Percentiles rank a stretch among this genome's conserved stretches.
Evolutionary conservation across 2,329 filamentous ascomycete genomes (phyloP).

Genomic region (Didymella pinodella): DNA sequence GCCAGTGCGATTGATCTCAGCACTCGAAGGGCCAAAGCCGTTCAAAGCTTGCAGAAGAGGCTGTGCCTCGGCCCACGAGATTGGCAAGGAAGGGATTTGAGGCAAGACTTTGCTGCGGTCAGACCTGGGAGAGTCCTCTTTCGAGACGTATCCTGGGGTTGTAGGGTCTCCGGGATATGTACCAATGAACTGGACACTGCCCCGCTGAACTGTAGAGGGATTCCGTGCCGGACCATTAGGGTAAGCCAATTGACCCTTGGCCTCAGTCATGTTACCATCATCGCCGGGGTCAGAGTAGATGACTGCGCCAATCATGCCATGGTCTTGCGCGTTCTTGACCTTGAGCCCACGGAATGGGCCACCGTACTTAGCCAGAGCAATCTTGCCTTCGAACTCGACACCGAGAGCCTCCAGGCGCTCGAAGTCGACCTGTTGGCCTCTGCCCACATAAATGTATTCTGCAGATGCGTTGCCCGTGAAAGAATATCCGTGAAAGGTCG

Average conservation of each 20-base stretch:
- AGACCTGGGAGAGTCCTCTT: conserved; percentile 76
- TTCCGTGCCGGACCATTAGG: conserved; percentile 55
- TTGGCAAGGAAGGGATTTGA: conserved; percentile 83
- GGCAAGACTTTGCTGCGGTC: conserved; percentile 72
- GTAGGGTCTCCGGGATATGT: conserved; percentile 57
- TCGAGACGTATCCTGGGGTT: conserved; percentile 75
- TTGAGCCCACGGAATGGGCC: conserved; percentile 58
- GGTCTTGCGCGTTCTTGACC: conserved; percentile 57
- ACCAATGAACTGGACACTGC: conserved; percentile 67
- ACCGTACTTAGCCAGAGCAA: conserved; percentile 57
- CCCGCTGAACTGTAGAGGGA: conserved; percentile 57
- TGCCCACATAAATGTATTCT: conserved; percentile 58
- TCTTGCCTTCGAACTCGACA: conserved; percentile 57
- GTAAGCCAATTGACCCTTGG: conserved; percentile 56
- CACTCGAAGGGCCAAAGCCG: conserved; percentile 73
- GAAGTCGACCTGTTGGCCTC: conserved; percentile 56
- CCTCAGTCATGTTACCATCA: conserved; percentile 58
- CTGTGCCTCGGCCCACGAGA: conserved; percentile 82
- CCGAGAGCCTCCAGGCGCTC: conserved; percentile 53
- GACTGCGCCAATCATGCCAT: conserved; percentile 56
- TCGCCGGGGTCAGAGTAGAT: conserved; percentile 58
- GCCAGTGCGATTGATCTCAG: conserved; percentile 50
- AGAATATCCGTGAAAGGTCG: conserved; percentile 59
- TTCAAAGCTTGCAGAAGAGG: conserved; percentile 84
- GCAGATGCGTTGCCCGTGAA: conserved; percentile 56